Base-by-base conservation (phyloP, 2,329 filamentous ascomycete genomes). In the Fusarium solani-melongenae region DNA sequence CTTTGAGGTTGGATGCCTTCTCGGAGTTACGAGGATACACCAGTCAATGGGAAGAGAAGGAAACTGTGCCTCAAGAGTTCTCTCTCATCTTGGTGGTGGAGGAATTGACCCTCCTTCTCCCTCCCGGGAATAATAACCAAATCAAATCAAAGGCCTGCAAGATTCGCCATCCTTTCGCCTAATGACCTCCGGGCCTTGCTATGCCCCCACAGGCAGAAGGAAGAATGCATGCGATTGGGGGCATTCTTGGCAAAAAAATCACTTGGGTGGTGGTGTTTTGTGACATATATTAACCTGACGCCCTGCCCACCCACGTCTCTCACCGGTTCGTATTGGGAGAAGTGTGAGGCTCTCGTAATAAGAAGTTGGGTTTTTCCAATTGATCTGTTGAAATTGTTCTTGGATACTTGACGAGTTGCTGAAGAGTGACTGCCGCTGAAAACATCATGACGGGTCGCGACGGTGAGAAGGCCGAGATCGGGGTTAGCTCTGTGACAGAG, bases 261-360 rank as follows among this genome's bases (percentile, higher is more conserved):
- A 31, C 12, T 20, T 22, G 53, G 22, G 55, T 34, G 34, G 31
- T 57, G 33, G 31, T 57, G 53, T 44, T 14, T n/a, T 53, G 55
- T 51, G 61, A 38, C 46, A 71, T 73, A 71, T 71, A 73, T 64
- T 71, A 73, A 67, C 63, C 71, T 62, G 51, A 49, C 41, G 49
- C 55, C 60, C 57, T 60, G 24, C 46, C 46, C 24, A 49, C 44
- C 46, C 46, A 39, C 44, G 22, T 27, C 27, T 29, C 24, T n/a
- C 24, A 31, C 46, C 24, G 44, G 24, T 51, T 51, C 46, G 10
- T 31, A 27, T 12, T 29, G 29, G 10, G 24, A 51, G 46, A 55
- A 20, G 12, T 51, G 12, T 51, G 46, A 17, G 46, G 29, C 22
- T 9, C 46, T 29, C 5, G 27, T 51, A 46, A n/a, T n/a, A n/a